Conservation (phyloP, 805 yeast species). For the Candida ovalis region DNA sequence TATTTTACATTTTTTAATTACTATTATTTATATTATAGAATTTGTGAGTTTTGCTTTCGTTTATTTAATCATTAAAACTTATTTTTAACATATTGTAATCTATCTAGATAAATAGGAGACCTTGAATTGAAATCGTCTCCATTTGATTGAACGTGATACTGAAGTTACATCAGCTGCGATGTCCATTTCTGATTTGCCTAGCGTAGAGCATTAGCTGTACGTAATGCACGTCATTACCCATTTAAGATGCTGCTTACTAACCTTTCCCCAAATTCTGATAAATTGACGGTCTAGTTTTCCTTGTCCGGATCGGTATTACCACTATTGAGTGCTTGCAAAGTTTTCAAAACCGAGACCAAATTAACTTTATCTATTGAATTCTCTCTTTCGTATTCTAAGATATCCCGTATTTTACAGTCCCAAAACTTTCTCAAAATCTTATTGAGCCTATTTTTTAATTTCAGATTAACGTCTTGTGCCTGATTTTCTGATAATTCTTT, state of each 20-base stretch:
- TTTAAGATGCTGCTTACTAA: no score
- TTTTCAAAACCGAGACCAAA: constrained; percentile 30
- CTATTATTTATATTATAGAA: background rate
- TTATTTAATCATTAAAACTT: background rate
- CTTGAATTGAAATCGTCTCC: no score
- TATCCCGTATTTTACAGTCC: constrained; percentile 43
- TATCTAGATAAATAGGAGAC: no score
- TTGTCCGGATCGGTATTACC: background rate
- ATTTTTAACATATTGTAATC: no score
- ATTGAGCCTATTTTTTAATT: constrained; percentile 40
- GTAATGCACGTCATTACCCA: no score
- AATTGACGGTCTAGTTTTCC: background rate
- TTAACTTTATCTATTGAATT: constrained; percentile 26
- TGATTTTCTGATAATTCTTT: constrained; percentile 24
- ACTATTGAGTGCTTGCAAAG: constrained; percentile 7
- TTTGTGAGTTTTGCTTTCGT: background rate
- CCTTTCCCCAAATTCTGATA: no score
- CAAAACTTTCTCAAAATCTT: constrained; percentile 46
- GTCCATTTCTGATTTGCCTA: no score
- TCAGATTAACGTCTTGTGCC: constrained; percentile 31
- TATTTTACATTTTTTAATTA: background rate
- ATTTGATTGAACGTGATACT: no score
- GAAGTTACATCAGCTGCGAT: no score
- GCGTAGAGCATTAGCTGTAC: no score
- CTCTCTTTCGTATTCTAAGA: constrained; percentile 43